phyloP scores from a whole-genome alignment of 352 stramenopile species.

The Globisporangium radiosum region DNA sequence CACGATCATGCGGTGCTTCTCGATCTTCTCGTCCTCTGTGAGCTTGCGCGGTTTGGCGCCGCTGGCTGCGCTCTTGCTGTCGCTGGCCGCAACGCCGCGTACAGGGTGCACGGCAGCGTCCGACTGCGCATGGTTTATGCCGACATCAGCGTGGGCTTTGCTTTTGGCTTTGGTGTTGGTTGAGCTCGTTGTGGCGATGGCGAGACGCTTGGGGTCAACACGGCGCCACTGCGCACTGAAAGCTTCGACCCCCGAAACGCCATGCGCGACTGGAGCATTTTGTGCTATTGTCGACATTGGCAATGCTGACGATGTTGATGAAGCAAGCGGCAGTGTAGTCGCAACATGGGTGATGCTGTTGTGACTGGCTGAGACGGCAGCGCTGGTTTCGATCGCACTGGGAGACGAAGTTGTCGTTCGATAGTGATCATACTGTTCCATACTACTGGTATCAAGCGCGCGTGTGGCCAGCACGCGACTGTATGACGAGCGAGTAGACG shows the following conservation, averaged over 20 bases:
- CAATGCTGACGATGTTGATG: no score
- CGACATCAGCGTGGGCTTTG: no score
- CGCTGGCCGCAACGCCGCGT: background rate
- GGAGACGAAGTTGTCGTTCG: background rate
- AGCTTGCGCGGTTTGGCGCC: conserved; percentile 10
- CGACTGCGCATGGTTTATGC: no score
- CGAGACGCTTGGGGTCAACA: conserved; percentile 1
- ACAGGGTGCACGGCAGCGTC: background rate
- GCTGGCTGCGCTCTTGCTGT: background rate
- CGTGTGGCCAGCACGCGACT: background rate
- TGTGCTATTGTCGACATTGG: background rate
- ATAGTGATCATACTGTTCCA: conserved; percentile 1
- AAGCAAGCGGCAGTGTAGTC: no score
- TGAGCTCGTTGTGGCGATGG: no score
- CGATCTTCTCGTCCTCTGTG: conserved; percentile 30
- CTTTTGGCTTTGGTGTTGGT: no score
- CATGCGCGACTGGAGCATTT: background rate
- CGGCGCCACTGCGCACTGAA: conserved; percentile 10
- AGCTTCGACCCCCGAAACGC: background rate
- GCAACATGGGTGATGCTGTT: no score
- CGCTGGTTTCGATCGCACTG: background rate
- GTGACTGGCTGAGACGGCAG: background rate
- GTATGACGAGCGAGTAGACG: background rate
- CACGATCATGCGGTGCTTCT: conserved; percentile 50
- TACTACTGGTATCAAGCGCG: background rate